Evolutionary conservation across 2,329 filamentous ascomycete species (phyloP).

Genomic region (Exutisphaerella laricina): DNA sequence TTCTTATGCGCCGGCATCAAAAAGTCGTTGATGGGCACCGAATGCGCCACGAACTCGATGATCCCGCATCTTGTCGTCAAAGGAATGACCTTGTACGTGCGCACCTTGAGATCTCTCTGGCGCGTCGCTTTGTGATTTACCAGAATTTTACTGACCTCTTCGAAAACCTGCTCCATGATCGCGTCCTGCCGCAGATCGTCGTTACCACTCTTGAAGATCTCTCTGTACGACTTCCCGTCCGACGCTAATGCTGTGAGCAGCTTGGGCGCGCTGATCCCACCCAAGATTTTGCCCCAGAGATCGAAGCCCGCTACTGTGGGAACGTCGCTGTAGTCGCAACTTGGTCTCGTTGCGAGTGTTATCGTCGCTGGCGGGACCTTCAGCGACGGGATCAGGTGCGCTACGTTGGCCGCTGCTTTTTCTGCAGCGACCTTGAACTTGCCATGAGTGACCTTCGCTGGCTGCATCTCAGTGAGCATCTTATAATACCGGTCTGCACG

Average conservation of each 20-base stretch:
- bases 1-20: conserved; percentile 82
- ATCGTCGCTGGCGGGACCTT: conserved; percentile 82
- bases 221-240: conserved; percentile 75
- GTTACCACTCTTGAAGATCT: conserved; percentile 91
- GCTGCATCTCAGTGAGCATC: conserved; percentile 58
- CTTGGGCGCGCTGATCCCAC: conserved; percentile 87
- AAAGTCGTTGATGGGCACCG: conserved; percentile 85
- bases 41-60: conserved; percentile 95
- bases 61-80: conserved; percentile 79
- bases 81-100: conserved; percentile 95
- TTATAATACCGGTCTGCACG: conserved; percentile 64
- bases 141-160: conserved; percentile 85
- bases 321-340: conserved; percentile 69
- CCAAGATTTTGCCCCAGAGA: conserved; percentile 74
- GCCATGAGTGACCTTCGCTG: conserved; percentile 30
- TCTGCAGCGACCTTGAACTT: conserved; percentile 60
- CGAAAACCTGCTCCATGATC: conserved; percentile 99
- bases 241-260: conserved; percentile 76
- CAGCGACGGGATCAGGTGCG: conserved; percentile 51
- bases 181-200: conserved; percentile 93
- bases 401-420: conserved; percentile 32
- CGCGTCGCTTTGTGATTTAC: conserved; percentile 80
- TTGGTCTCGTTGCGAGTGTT: conserved; percentile 67
- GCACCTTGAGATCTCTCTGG: conserved; percentile 80
- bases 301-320: conserved; percentile 70